Conservation (phyloP, 257 asterid species). For the Solanum appendiculatum region DNA sequence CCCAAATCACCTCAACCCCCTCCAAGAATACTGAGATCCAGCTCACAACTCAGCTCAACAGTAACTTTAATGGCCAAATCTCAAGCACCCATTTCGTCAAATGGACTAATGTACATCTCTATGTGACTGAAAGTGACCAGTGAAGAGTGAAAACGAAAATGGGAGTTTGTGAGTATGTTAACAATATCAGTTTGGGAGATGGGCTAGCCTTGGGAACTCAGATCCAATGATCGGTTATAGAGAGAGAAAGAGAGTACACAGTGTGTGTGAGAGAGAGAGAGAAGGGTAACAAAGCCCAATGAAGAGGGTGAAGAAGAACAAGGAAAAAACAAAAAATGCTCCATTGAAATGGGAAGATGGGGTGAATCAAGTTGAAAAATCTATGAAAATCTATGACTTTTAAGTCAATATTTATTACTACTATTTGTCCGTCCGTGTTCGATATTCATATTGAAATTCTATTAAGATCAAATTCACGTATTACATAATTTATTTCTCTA, state of each 20-base stretch:
- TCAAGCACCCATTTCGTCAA: background rate
- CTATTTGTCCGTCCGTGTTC: too few species aligned
- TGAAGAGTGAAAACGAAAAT: background rate
- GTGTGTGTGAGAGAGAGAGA: background rate
- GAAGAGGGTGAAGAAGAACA: background rate
- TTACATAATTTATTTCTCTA: too few species aligned
- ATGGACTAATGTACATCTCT: background rate
- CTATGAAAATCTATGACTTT: background rate
- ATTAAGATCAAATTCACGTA: too few species aligned
- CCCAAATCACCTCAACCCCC: background rate
- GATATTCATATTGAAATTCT: background rate
- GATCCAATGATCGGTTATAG: slow-evolving; percentile 43
- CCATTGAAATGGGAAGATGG: background rate
- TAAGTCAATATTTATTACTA: background rate
- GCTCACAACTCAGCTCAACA: background rate
- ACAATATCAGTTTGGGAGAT: background rate
- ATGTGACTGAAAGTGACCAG: background rate
- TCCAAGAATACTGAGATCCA: background rate
- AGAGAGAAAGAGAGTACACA: background rate
- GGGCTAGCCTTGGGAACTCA: slow-evolving; percentile 36
- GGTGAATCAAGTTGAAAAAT: background rate
- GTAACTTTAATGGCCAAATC: background rate
- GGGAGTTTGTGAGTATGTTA: background rate
- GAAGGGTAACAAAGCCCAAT: background rate
- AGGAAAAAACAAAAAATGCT: background rate